Conservation (phyloP, 495 filamentous ascomycete species). For the Parachaetomium inaequale region DNA sequence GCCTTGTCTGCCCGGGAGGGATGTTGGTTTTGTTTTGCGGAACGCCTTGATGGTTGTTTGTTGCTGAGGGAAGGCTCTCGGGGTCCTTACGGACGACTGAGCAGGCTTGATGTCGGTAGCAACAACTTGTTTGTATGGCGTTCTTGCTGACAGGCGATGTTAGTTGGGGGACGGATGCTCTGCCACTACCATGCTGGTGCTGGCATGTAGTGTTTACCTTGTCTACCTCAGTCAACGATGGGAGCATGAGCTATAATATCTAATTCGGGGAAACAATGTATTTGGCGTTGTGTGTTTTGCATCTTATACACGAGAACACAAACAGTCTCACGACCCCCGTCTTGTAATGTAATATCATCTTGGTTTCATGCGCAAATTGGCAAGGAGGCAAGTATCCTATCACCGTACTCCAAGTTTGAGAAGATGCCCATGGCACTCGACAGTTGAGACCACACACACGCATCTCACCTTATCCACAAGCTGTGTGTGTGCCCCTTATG, state of each 20-base stretch:
- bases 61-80: background rate
- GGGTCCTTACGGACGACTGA: background rate
- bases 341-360: no score
- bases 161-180: background rate
- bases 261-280: conserved; percentile 14
- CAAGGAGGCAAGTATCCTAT: no score
- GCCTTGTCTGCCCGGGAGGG: background rate
- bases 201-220: background rate
- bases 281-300: no score
- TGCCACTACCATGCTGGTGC: background rate
- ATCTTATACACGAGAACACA: no score
- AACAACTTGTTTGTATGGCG: background rate
- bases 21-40: background rate
- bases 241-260: conserved; percentile 15
- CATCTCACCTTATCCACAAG: no score
- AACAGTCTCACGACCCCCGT: no score
- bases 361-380: no score
- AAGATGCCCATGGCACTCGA: no score
- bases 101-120: background rate
- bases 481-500: no score
- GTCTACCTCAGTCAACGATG: background rate
- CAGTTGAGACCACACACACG: no score
- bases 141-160: background rate
- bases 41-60: background rate
- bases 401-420: no score